phyloP scores from a whole-genome alignment of 2,329 filamentous ascomycete genomes.

The Lasiodiplodia citricola region DNA sequence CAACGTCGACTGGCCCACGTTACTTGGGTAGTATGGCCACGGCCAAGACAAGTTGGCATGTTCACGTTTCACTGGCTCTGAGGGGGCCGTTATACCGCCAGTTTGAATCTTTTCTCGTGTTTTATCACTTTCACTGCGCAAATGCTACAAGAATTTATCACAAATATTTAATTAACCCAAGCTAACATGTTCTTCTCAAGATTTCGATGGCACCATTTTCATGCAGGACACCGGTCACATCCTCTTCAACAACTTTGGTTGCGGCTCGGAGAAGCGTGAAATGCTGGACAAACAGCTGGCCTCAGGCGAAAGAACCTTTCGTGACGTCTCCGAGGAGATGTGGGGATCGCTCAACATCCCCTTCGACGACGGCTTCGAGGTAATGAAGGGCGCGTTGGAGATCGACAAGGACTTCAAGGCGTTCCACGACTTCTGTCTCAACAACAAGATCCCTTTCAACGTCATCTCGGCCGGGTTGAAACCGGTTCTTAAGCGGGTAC shows the following conservation, averaged over 20 bases:
- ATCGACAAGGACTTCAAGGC: constrained; percentile 68
- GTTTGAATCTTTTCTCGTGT: background rate
- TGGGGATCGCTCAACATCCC: constrained; percentile 70
- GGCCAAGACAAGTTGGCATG: background rate
- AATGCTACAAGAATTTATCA: background rate
- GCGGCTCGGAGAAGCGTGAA: constrained; percentile 61
- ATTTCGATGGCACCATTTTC: constrained; percentile 76
- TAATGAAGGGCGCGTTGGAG: constrained; percentile 65
- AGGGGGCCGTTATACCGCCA: background rate
- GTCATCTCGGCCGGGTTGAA: constrained; percentile 72
- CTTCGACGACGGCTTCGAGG: constrained; percentile 70
- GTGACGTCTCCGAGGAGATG: constrained; percentile 74
- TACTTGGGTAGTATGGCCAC: background rate
- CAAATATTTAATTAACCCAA: background rate
- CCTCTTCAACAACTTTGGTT: constrained; percentile 70
- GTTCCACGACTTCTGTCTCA: constrained; percentile 69
- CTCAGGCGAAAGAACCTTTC: constrained; percentile 68
- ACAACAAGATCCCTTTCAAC: constrained; percentile 69
- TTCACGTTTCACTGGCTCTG: background rate
- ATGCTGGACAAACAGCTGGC: constrained; percentile 69
- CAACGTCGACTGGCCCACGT: background rate
- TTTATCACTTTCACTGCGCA: background rate
- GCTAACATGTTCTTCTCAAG: constrained; percentile 42
- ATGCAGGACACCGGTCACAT: constrained; percentile 71
- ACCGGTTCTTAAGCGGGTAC: constrained; percentile 64